Percentiles rank a stretch among this genome's conserved stretches.
phyloP scores from a whole-genome alignment of 2,329 filamentous ascomycete species.

The Claviceps capensis region DNA sequence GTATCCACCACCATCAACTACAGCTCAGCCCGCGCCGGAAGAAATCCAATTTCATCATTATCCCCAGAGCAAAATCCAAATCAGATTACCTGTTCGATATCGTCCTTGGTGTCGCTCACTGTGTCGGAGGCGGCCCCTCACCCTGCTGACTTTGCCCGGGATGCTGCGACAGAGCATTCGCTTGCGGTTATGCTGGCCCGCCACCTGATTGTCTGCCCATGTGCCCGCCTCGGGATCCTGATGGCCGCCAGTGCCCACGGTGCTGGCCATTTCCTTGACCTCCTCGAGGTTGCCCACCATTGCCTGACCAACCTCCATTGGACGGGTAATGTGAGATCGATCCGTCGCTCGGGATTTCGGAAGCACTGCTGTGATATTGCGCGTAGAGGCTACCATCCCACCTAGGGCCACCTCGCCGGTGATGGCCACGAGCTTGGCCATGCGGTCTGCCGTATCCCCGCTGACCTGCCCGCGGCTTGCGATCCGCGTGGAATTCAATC shows the following conservation, averaged over 20 bases:
- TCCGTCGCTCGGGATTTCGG: slow-evolving; percentile 1
- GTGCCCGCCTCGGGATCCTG: neutral
- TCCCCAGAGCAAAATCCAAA: too few relatives aligned
- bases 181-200: neutral
- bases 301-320: slow-evolving; percentile 2
- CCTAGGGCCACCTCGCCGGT: slow-evolving; percentile 3
- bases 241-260: slow-evolving; percentile 3
- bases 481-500: slow-evolving; percentile 49
- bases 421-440: slow-evolving; percentile 10
- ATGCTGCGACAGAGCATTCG: neutral
- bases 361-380: neutral
- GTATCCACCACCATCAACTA: too few relatives aligned
- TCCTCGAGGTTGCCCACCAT: slow-evolving; percentile 9
- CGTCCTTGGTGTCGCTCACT: neutral
- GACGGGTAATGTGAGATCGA: too few relatives aligned
- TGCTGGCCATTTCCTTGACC: slow-evolving; percentile 6
- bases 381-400: slow-evolving; percentile 4
- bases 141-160: neutral
- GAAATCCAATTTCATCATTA: too few relatives aligned
- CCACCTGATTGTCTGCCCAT: neutral
- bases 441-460: slow-evolving; percentile 13
- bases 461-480: slow-evolving; percentile 24
- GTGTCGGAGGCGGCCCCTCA: neutral
- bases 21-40: too few relatives aligned
- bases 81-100: too few relatives aligned